A percentile compares a stretch with the other conserved stretches of the same genome.
Evolutionary conservation across 768 basidiomycete genomes (phyloP).

Genomic region (Xerocomellus dryophilus): DNA sequence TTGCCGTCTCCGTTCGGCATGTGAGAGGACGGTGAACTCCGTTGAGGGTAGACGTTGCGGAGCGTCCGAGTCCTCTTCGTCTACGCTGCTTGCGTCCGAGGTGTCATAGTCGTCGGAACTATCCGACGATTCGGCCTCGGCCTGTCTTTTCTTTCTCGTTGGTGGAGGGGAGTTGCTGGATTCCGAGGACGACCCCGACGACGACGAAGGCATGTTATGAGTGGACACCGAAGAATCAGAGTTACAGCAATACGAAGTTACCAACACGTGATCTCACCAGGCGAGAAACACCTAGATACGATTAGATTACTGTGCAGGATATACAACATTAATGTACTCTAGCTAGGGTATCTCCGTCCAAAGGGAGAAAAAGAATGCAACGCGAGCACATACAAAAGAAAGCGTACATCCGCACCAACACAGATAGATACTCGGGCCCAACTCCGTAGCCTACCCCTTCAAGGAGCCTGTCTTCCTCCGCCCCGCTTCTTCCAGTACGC

Average conservation of each 20-base stretch:
- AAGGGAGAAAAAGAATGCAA: not conserved
- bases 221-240: no score
- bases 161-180: conserved; percentile 30
- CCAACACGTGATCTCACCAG: conserved; percentile 8
- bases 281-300: not conserved
- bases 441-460: not conserved
- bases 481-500: conserved; percentile 52
- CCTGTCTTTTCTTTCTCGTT: conserved; percentile 23
- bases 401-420: conserved; percentile 4
- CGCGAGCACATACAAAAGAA: conserved; percentile 1
- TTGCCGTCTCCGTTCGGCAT: conserved; percentile 66
- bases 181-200: conserved; percentile 33
- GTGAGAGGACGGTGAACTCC: conserved; percentile 56
- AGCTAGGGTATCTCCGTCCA: conserved; percentile 18
- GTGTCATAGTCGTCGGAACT: conserved; percentile 29
- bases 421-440: conserved; percentile 1
- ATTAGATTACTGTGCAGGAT: conserved; percentile 15
- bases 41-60: conserved; percentile 1
- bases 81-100: no score
- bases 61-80: conserved; percentile 6
- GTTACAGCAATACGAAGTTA: no score
- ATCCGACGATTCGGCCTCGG: conserved; percentile 16
- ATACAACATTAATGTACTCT: conserved; percentile 26
- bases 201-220: conserved; percentile 14
- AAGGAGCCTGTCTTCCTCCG: conserved; percentile 23